phyloP scores from a whole-genome alignment of 805 yeast species.

The Candida maltosa region DNA sequence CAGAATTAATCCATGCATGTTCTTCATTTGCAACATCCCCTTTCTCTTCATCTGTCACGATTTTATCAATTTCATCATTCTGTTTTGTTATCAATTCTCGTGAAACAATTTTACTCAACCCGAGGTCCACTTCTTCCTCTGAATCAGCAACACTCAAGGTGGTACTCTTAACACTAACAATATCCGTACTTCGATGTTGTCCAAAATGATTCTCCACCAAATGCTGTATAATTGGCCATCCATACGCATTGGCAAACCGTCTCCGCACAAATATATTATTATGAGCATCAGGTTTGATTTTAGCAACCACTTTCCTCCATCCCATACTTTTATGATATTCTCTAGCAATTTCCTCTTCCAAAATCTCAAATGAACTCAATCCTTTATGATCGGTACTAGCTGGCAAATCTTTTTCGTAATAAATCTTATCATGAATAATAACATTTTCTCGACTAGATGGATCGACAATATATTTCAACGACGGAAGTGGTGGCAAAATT shows the following conservation, averaged over 20 bases:
- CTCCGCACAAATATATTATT: slow-evolving; percentile 89
- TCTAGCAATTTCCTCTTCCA: slow-evolving; percentile 82
- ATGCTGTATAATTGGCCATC: slow-evolving; percentile 91
- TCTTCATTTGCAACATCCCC: too few relatives aligned
- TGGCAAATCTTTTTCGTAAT: slow-evolving; percentile 65
- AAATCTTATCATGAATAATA: slow-evolving; percentile 80
- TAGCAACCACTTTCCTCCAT: slow-evolving; percentile 91
- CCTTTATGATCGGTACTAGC: not conserved
- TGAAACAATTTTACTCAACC: slow-evolving; percentile 25
- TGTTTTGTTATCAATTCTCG: slow-evolving; percentile 35
- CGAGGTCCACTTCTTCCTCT: slow-evolving; percentile 25
- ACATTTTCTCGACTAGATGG: slow-evolving; percentile 63
- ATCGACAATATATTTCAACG: slow-evolving; percentile 59
- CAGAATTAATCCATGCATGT: slow-evolving; percentile 51
- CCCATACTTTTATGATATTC: slow-evolving; percentile 79
- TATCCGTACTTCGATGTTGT: slow-evolving; percentile 10
- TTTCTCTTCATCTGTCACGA: slow-evolving; percentile 13
- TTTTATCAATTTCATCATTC: slow-evolving; percentile 30
- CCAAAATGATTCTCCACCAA: slow-evolving; percentile 65
- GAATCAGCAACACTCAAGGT: slow-evolving; percentile 13
- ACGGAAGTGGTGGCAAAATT: slow-evolving; percentile 78
- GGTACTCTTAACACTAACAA: not conserved
- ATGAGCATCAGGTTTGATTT: slow-evolving; percentile 89
- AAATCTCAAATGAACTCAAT: slow-evolving; percentile 21
- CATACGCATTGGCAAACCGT: slow-evolving; percentile 87